These are phyloP conservation scores for Exophiala calicioides DNA, from an alignment of 2,329 filamentous ascomycete species.

Conservation along the genomic window DNA sequence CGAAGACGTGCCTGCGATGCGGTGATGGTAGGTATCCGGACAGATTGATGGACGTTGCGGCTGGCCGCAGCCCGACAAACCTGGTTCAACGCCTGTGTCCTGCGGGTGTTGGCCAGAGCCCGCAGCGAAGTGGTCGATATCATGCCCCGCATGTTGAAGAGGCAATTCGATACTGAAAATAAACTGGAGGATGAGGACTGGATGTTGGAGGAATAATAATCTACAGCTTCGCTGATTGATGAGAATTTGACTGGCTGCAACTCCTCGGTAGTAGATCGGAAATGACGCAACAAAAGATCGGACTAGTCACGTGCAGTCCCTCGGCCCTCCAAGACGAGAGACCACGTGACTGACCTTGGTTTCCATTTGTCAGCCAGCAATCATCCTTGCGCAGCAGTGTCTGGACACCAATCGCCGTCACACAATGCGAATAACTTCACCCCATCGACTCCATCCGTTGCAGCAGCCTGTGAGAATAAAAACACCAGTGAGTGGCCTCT, in stretches of 20 bases:
- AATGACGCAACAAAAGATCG: conserved; percentile 9
- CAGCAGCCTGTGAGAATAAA: no score
- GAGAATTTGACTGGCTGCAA: no score
- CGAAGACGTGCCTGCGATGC: conserved; percentile 49
- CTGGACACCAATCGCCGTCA: background rate
- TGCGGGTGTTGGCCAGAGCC: conserved; percentile 4
- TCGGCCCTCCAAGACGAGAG: no score
- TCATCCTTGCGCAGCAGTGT: no score
- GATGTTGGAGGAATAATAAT: background rate
- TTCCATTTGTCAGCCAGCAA: conserved; percentile 14
- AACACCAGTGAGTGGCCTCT: no score
- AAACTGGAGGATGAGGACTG: background rate
- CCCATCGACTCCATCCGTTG: no score
- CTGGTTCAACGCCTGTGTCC: conserved; percentile 4
- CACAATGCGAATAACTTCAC: no score
- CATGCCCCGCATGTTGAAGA: conserved; percentile 16
- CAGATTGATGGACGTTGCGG: conserved; percentile 39
- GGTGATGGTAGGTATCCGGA: conserved; percentile 49
- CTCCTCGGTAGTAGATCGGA: background rate
- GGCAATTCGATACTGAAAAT: background rate
- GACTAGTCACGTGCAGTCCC: conserved; percentile 4
- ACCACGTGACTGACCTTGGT: background rate
- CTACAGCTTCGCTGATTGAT: no score
- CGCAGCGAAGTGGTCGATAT: conserved; percentile 3
- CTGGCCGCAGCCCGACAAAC: conserved; percentile 8